These are phyloP conservation scores for Thermomyces lanuginosus DNA, from an alignment of 2,329 filamentous ascomycete species.

Conservation along the genomic window DNA sequence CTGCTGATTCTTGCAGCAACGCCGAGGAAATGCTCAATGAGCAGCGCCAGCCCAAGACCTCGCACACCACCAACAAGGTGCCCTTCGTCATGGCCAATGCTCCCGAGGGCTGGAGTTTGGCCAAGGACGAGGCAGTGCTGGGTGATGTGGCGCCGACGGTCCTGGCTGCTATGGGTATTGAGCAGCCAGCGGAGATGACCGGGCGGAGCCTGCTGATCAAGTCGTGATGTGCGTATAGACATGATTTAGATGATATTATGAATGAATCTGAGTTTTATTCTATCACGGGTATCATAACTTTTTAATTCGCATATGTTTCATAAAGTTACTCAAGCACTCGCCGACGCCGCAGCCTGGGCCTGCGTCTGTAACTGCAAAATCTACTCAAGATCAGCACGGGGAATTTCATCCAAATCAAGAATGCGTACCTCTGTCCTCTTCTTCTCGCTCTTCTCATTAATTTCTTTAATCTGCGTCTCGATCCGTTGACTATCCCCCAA, in stretches of 20 bases:
- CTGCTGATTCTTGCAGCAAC: slow-evolving; percentile 37
- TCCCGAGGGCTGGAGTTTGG: slow-evolving; percentile 71
- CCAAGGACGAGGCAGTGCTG: slow-evolving; percentile 73
- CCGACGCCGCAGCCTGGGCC: slow-evolving; percentile 16
- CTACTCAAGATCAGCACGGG: background rate
- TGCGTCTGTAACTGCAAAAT: slow-evolving; percentile 10
- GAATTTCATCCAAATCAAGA: background rate
- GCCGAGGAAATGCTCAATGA: slow-evolving; percentile 98
- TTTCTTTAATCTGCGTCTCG: slow-evolving; percentile 47
- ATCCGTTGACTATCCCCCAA: slow-evolving; percentile 40
- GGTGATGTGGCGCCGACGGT: slow-evolving; percentile 95
- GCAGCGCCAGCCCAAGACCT: slow-evolving; percentile 93
- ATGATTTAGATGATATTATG: background rate
- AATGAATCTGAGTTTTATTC: no score
- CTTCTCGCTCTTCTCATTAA: slow-evolving; percentile 48
- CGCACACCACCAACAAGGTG: slow-evolving; percentile 94
- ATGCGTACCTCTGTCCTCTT: slow-evolving; percentile 47
- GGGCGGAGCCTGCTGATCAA: slow-evolving; percentile 70
- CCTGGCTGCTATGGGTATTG: slow-evolving; percentile 75
- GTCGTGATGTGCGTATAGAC: slow-evolving; percentile 18
- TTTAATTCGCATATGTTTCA: no score
- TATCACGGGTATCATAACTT: no score
- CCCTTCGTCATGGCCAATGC: slow-evolving; percentile 97
- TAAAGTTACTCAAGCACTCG: slow-evolving; percentile 21
- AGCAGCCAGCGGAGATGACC: slow-evolving; percentile 83